Evolutionary conservation across 306 rosid genomes (phyloP).

Genomic region (Oemleria cerasiformis): DNA sequence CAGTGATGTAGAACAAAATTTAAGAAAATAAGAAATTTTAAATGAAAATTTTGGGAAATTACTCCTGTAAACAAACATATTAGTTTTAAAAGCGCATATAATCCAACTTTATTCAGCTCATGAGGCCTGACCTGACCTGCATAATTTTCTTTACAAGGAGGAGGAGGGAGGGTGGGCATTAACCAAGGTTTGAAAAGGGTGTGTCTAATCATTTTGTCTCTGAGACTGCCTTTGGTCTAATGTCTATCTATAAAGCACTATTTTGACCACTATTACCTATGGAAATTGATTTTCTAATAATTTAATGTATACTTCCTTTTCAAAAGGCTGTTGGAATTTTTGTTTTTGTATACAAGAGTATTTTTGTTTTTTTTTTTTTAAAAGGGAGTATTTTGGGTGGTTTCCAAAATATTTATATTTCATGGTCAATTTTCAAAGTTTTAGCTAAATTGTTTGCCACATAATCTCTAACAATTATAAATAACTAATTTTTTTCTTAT

Average conservation of each 20-base stretch:
- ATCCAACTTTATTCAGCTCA: constrained; percentile 1
- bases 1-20: too few species aligned
- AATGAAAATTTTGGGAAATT: too few species aligned
- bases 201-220: constrained; percentile 31
- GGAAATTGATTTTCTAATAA: constrained; percentile 3
- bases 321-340: not conserved
- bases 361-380: too few species aligned
- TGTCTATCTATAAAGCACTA: constrained; percentile 11
- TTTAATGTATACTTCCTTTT: not conserved
- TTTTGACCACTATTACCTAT: constrained; percentile 2
- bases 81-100: too few species aligned
- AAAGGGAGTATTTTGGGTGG: too few species aligned
- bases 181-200: constrained; percentile 17
- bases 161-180: not conserved
- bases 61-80: too few species aligned
- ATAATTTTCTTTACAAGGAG: not conserved
- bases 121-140: not conserved
- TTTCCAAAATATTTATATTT: not conserved
- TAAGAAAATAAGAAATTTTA: too few species aligned
- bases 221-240: constrained; percentile 2
- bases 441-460: not conserved
- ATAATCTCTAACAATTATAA: too few species aligned
- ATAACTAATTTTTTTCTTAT: too few species aligned
- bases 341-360: not conserved
- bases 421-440: not conserved